These are phyloP conservation scores for Mortierella sp. DNA, from an alignment of 371 early-diverging fungal species.

Conservation along the genomic window DNA sequence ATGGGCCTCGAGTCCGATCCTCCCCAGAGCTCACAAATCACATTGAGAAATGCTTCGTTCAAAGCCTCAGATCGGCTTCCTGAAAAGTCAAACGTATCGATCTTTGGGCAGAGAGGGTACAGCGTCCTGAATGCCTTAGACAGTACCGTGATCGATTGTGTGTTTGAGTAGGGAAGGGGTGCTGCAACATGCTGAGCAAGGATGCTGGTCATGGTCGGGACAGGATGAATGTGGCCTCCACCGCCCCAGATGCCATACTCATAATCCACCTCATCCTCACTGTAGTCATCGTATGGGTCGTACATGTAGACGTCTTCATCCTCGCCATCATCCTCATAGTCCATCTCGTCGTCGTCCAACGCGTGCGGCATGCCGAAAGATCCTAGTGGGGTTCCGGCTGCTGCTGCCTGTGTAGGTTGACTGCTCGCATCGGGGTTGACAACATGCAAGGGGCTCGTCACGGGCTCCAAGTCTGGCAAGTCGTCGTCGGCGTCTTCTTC, in stretches of 20 bases:
- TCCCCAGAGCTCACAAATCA: constrained; percentile 38
- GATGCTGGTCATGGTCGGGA: neutral
- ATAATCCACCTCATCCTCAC: neutral
- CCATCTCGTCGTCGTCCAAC: neutral
- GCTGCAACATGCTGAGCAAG: neutral
- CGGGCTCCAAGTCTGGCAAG: neutral
- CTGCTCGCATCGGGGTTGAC: neutral
- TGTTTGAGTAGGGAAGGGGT: neutral
- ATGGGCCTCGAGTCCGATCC: neutral
- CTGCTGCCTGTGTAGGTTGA: neutral
- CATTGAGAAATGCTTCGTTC: constrained; percentile 7
- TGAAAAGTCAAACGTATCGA: constrained; percentile 37
- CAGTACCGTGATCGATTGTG: neutral
- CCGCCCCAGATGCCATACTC: neutral
- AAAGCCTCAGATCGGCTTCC: constrained; percentile 17
- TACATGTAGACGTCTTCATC: constrained; percentile 6
- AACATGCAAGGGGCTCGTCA: constrained; percentile 4
- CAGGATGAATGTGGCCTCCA: neutral
- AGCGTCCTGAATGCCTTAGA: constrained; percentile 3
- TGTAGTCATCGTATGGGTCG: neutral
- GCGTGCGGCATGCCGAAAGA: neutral
- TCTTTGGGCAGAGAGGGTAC: constrained; percentile 22
- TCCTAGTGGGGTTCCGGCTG: neutral
- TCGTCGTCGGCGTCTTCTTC: neutral
- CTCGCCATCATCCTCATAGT: constrained; percentile 3